Evolutionary conservation across 148 eudicot species (phyloP), one percentile per base, ranked within the genome.

Genomic region (Silene uniflora): DNA sequence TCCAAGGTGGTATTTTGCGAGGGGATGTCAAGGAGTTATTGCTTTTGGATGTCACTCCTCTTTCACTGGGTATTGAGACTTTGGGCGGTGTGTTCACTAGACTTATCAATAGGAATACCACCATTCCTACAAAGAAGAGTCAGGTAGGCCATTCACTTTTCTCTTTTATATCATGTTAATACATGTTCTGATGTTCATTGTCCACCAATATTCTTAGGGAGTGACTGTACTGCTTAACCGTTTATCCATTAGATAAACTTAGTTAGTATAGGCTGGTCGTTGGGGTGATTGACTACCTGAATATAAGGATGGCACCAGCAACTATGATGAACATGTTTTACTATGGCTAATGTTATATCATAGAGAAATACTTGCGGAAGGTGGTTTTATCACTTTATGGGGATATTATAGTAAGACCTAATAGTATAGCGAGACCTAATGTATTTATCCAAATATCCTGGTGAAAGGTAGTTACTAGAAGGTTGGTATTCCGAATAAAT

Each of bases 1-100:
- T 94, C 58, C 98, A 94, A 84, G 98, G 97, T 71, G 98, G 98
- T 70, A 94, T 94, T 61, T 89, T 94, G 61, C 91, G 98, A 1
- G 98, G 97, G 23, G 98, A 94, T 82, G 98, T 94, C 13, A 94
- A 94, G 81, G 96, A 91, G 83, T 82, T 94, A 85, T 93, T 94
- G 79, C 93, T 94, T 61, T 88, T 94, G 76, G 98, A 93, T 83
- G 97, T 93, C 69, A 91, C 98, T 72, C 98, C 98, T 54, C 86
- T 93, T 4, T 93, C 98, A 9, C 89, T 94, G 46, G 97, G 98
- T 84, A 90, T 94, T 70, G 98, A 91, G 85, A 94, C 98, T 8
- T 70, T 91, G 75, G 98, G 98, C 46, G 98, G 98, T 22, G 92
- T 94, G 68, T 94, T 91, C 76, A 94, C 97, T 73, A 84, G 91